phyloP scores from a whole-genome alignment of 805 yeast species.

The Yamadazyma nakazawae region DNA sequence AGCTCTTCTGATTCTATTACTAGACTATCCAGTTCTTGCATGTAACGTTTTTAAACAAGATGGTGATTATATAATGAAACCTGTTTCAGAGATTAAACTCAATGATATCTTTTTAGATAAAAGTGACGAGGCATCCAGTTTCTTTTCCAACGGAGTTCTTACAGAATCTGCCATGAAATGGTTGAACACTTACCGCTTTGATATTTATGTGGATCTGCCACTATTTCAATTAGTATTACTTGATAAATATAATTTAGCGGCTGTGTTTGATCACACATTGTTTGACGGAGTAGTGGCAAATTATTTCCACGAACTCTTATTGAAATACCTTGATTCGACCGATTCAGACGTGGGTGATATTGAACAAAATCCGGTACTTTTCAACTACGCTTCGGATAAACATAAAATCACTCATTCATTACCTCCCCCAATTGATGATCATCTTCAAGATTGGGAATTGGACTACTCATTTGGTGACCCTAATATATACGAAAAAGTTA shows the following conservation, averaged over 20 bases:
- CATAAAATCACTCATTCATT: slow-evolving; percentile 22
- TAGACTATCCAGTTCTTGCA: slow-evolving; percentile 33
- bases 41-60: slow-evolving; percentile 27
- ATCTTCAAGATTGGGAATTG: slow-evolving; percentile 22
- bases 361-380: slow-evolving; percentile 15
- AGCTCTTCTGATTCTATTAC: slow-evolving; percentile 29
- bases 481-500: slow-evolving; percentile 3
- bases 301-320: slow-evolving; percentile 32
- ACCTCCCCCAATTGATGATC: slow-evolving; percentile 35
- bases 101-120: slow-evolving; percentile 23
- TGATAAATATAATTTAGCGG: slow-evolving; percentile 22
- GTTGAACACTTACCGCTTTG: slow-evolving; percentile 19
- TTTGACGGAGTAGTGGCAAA: slow-evolving; percentile 38
- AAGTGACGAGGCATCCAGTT: slow-evolving; percentile 8
- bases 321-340: slow-evolving; percentile 21
- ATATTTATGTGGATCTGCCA: slow-evolving; percentile 22
- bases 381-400: slow-evolving; percentile 21
- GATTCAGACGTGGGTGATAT: background rate
- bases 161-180: slow-evolving; percentile 29
- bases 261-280: slow-evolving; percentile 34
- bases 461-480: slow-evolving; percentile 24
- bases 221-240: slow-evolving; percentile 26
- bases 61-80: slow-evolving; percentile 19
- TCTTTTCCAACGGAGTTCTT: slow-evolving; percentile 17
- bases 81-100: slow-evolving; percentile 21